A percentile compares a stretch with the other conserved stretches of the same genome.
phyloP scores from a whole-genome alignment of 2,329 filamentous ascomycete genomes.

The Cladosporium sp. region DNA sequence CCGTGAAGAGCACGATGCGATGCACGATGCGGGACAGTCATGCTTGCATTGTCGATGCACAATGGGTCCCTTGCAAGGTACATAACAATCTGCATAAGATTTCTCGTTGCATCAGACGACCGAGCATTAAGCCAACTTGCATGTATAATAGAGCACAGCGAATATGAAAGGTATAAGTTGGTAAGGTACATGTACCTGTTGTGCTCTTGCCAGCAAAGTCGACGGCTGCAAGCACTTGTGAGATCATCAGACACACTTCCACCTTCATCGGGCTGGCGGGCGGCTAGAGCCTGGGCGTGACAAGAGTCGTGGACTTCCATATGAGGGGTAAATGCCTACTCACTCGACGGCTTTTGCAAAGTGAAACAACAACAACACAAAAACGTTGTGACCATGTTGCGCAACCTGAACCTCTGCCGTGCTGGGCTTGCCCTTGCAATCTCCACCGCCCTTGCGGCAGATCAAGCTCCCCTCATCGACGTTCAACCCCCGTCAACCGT shows the following conservation, averaged over 20 bases:
- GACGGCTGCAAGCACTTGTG: neutral
- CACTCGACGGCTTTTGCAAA: neutral
- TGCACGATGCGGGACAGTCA: too few species aligned
- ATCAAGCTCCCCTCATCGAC: neutral
- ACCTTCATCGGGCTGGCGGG: neutral
- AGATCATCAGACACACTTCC: slow-evolving; percentile 5
- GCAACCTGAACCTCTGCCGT: neutral
- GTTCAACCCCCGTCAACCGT: neutral
- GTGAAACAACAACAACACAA: neutral
- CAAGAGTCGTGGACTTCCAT: neutral
- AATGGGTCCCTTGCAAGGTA: too few species aligned
- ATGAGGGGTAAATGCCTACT: neutral
- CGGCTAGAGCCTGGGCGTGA: neutral
- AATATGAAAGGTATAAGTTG: neutral
- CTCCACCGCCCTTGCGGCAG: neutral
- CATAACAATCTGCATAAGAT: neutral
- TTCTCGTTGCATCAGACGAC: neutral
- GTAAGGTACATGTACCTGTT: neutral
- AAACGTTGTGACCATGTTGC: neutral
- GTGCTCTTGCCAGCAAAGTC: neutral
- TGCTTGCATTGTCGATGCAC: too few species aligned
- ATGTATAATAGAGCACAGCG: neutral
- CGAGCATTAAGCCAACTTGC: neutral
- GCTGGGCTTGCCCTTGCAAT: neutral
- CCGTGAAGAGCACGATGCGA: too few species aligned